A percentile compares a stretch with the other conserved stretches of the same genome.
These are phyloP conservation scores for Entomortierella parvispora DNA, from an alignment of 192 early-diverging fungal species.

Conservation along the genomic window DNA sequence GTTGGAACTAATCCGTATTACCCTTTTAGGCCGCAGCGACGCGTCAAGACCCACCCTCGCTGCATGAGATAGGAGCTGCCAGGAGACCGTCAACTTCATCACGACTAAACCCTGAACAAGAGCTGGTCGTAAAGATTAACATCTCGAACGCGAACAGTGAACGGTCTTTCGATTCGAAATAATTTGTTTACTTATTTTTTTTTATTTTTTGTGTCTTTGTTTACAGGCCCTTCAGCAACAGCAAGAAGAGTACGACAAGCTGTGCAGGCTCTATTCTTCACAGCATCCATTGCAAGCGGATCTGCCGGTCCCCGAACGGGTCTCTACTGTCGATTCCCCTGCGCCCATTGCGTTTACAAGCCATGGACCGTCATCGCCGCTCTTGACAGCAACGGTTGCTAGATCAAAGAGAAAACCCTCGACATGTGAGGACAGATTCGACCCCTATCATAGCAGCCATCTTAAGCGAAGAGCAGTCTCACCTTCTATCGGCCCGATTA, in stretches of 20 bases:
- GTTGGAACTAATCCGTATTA: not conserved
- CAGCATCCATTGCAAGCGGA: slow-evolving; percentile 26
- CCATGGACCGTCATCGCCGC: slow-evolving; percentile 21
- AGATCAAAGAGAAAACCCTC: slow-evolving; percentile 45
- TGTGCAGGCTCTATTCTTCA: slow-evolving; percentile 26
- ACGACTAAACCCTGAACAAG: slow-evolving; percentile 41
- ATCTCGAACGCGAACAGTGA: too few species aligned
- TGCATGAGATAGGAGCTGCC: not conserved
- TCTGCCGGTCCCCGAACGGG: slow-evolving; percentile 7
- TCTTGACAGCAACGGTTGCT: slow-evolving; percentile 21
- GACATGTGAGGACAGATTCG: slow-evolving; percentile 49
- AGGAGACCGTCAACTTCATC: slow-evolving; percentile 23
- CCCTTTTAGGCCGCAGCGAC: slow-evolving; percentile 1
- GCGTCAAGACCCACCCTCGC: not conserved
- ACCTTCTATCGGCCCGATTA: slow-evolving; percentile 41
- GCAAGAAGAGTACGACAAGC: slow-evolving; percentile 38
- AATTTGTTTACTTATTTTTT: not conserved
- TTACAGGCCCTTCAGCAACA: slow-evolving; percentile 34
- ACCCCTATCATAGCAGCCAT: slow-evolving; percentile 41
- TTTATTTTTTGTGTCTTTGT: not conserved
- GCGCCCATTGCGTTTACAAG: slow-evolving; percentile 4
- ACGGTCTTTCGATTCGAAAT: not conserved
- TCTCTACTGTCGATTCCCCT: not conserved
- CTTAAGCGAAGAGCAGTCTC: slow-evolving; percentile 46
- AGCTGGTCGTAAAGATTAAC: slow-evolving; percentile 20